These are phyloP conservation scores for Lipomyces spencermartinsiae DNA, from an alignment of 805 yeast genomes.

Conservation along the genomic window DNA sequence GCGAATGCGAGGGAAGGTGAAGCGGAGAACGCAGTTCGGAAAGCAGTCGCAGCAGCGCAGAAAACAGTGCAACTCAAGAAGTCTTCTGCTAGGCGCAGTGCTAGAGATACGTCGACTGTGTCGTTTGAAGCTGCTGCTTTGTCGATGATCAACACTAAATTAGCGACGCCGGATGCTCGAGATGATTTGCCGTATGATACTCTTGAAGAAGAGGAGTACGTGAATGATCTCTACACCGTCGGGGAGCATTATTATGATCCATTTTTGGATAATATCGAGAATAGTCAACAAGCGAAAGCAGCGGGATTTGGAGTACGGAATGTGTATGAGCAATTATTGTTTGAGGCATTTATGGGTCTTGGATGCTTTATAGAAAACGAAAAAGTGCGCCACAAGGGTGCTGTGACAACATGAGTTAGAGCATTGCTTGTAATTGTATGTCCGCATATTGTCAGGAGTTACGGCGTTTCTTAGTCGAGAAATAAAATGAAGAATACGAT, in stretches of 20 bases:
- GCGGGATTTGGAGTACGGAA: constrained; percentile 79
- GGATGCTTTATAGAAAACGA: constrained; percentile 71
- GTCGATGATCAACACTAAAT: constrained; percentile 17
- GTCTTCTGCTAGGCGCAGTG: constrained; percentile 64
- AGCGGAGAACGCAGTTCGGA: constrained; percentile 28
- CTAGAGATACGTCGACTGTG: constrained; percentile 44
- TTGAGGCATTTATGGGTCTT: constrained; percentile 88
- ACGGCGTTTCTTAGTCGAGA: not conserved
- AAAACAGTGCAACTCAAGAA: constrained; percentile 63
- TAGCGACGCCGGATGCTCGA: constrained; percentile 36
- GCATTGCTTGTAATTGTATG: not conserved
- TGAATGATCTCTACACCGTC: constrained; percentile 58
- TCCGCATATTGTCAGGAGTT: not conserved
- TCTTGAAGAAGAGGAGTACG: constrained; percentile 84
- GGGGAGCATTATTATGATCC: constrained; percentile 66
- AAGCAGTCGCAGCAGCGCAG: constrained; percentile 23
- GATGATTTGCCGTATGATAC: constrained; percentile 82
- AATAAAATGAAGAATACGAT: not conserved
- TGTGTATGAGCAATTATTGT: constrained; percentile 76
- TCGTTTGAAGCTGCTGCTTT: constrained; percentile 39
- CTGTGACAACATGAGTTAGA: not conserved
- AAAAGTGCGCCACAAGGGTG: constrained; percentile 8
- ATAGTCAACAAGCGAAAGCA: constrained; percentile 73
- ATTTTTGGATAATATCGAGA: constrained; percentile 54
- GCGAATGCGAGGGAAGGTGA: constrained; percentile 41